A percentile compares a stretch with the other conserved stretches of the same genome.
phyloP scores from a whole-genome alignment of 768 basidiomycete genomes.

The Neoboletus subvelutipes region DNA sequence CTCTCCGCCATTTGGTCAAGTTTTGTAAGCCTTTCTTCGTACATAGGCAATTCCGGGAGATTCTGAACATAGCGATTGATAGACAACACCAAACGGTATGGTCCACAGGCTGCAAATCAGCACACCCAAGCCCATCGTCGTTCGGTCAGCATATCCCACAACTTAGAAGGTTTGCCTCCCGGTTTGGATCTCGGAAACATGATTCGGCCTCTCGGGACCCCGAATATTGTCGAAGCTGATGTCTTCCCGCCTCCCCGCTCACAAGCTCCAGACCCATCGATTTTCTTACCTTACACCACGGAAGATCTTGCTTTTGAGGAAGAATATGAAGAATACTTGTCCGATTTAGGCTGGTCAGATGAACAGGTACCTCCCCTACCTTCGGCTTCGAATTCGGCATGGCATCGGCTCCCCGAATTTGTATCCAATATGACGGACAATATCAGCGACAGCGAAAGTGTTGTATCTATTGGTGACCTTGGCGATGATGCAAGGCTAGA shows the following conservation, averaged over 20 bases:
- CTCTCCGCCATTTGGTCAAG: conserved; percentile 88
- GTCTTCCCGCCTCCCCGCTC: conserved; percentile 94
- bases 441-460: conserved; percentile 94
- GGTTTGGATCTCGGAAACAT: conserved; percentile 75
- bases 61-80: conserved; percentile 9
- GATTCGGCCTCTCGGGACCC: conserved; percentile 72
- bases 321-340: conserved; percentile 94
- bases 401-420: conserved; percentile 81
- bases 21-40: conserved; percentile 66
- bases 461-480: conserved; percentile 85
- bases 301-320: conserved; percentile 95
- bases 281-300: conserved; percentile 87
- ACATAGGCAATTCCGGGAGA: background rate
- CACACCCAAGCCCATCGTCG: conserved; percentile 69
- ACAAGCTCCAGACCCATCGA: conserved; percentile 77
- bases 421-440: conserved; percentile 80
- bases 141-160: conserved; percentile 81
- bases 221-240: conserved; percentile 79
- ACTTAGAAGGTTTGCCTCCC: conserved; percentile 71
- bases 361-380: conserved; percentile 44
- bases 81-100: conserved; percentile 94
- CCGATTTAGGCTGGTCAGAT: conserved; percentile 78
- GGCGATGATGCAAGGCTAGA: conserved; percentile 75
- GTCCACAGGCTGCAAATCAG: conserved; percentile 49
- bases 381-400: conserved; percentile 52